Percentiles rank a stretch among this genome's conserved stretches.
Conservation (phyloP, 2,329 filamentous ascomycete species). For the Chaetomiaceae sp. region DNA sequence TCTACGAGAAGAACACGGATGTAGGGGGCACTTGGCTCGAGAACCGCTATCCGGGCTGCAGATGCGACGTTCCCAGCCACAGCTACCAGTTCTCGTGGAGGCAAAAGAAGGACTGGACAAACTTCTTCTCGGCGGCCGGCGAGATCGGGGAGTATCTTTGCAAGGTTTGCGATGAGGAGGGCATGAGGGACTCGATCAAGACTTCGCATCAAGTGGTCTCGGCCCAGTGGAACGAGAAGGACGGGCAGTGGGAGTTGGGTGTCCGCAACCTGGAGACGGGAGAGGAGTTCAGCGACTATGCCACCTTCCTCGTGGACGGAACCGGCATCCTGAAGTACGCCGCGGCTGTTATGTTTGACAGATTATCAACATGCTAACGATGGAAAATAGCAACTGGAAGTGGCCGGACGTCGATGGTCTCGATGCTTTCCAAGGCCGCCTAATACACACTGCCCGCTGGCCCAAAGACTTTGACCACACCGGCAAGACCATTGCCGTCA, state of each 20-base stretch:
- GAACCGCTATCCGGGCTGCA: slow-evolving; percentile 55
- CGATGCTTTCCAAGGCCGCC: slow-evolving; percentile 42
- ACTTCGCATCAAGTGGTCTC: slow-evolving; percentile 39
- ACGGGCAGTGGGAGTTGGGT: slow-evolving; percentile 40
- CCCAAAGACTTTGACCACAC: slow-evolving; percentile 44
- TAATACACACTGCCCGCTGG: slow-evolving; percentile 54
- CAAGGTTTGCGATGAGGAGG: slow-evolving; percentile 44
- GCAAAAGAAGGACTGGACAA: slow-evolving; percentile 55
- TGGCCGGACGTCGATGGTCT: slow-evolving; percentile 48
- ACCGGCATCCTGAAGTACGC: slow-evolving; percentile 51
- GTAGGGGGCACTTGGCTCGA: slow-evolving; percentile 57
- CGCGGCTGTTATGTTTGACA: background rate
- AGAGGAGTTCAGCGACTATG: slow-evolving; percentile 40
- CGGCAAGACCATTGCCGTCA: slow-evolving; percentile 52
- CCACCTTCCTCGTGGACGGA: slow-evolving; percentile 47
- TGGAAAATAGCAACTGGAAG: slow-evolving; percentile 43
- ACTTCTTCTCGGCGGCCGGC: slow-evolving; percentile 50
- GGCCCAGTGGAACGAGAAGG: slow-evolving; percentile 43
- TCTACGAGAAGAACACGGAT: slow-evolving; percentile 54
- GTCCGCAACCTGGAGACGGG: slow-evolving; percentile 38
- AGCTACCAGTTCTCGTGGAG: slow-evolving; percentile 61
- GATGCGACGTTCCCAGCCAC: slow-evolving; percentile 54
- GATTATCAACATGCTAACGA: slow-evolving; percentile 1
- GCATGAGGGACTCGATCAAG: slow-evolving; percentile 42
- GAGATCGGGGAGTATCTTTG: slow-evolving; percentile 56